Evolutionary conservation across 495 filamentous ascomycete genomes (phyloP), one percentile per base, ranked within the genome.

Genomic region (Hyaloscypha bicolor): DNA sequence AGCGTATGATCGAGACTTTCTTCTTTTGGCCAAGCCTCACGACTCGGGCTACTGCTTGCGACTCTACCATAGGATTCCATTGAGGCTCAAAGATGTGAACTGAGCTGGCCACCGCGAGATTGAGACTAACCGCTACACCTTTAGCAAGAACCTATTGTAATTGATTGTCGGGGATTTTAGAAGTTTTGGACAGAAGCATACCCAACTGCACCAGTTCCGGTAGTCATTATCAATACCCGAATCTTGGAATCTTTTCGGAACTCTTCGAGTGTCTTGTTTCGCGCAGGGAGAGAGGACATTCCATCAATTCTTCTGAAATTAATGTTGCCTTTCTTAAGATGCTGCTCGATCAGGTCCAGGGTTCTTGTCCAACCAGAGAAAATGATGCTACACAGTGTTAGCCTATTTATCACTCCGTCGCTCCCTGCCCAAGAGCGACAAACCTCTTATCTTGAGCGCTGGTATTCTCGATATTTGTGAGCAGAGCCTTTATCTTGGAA

Each of bases 41-140:
- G 12, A 77, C 77, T 42, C 83, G 72, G 1, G 73, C 78, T 33
- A 85, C 75, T 3, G 84, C 84, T 65, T 87, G 84, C 16, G 77
- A 74, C 65, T 87, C 84, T 1, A 85, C 76, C 29, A 75, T 77
- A 0, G 84, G 84, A 52, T 86, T 86, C 84, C 83, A 87, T 67
- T 86, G 81, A 5, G 79, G 83, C 55, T 87, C 83, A 11, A 86
- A 68, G 25, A 86, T 75, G 68, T 79, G 75, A 4, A 87, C 77
- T 14, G 71, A 74, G 48, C 76, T 81, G 0, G 82, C 83, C 0
- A 74, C 70, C 1, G 80, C 77, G 31, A 86, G 76, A 62, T 83
- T 85, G 2, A 86, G 42, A 4, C 42, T 48, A 37, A 37, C 35
- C 6, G 12, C 0, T 8, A 37, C 12, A 8, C 8, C 8, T 37